Evolutionary conservation across 441 rosid genomes (phyloP).

Genomic region (Jatropha podagrica): DNA sequence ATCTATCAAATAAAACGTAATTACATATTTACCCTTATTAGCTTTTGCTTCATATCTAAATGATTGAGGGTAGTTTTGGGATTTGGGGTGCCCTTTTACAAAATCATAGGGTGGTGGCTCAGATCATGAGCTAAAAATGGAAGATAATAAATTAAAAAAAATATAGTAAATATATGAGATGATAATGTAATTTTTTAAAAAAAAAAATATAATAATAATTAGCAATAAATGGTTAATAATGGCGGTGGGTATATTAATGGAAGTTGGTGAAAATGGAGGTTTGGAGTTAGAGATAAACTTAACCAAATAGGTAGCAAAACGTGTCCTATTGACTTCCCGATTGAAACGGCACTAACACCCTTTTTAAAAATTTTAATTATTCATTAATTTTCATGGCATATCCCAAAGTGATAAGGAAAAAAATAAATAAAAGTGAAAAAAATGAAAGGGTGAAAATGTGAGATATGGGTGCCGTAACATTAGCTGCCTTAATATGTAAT

Average conservation of each 20-base stretch:
- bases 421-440: neutral
- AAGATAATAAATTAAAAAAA: neutral
- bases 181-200: neutral
- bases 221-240: neutral
- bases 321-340: conserved; percentile 37
- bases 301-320: conserved; percentile 14
- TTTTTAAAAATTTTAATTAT: neutral
- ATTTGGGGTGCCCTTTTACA: neutral
- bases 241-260: conserved; percentile 15
- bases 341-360: conserved; percentile 34
- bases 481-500: conserved; percentile 22
- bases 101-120: neutral
- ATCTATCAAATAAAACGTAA: neutral
- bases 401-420: neutral
- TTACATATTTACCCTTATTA: conserved; percentile 17
- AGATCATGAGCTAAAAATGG: conserved; percentile 18
- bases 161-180: neutral
- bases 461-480: conserved; percentile 43
- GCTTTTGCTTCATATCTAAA: neutral
- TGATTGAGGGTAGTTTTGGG: conserved; percentile 17
- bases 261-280: conserved; percentile 23
- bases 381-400: neutral
- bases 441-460: neutral
- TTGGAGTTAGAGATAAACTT: neutral
- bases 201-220: neutral